Evolutionary conservation across 2,329 filamentous ascomycete genomes (phyloP).

Genomic region (Nemania bipapillata): DNA sequence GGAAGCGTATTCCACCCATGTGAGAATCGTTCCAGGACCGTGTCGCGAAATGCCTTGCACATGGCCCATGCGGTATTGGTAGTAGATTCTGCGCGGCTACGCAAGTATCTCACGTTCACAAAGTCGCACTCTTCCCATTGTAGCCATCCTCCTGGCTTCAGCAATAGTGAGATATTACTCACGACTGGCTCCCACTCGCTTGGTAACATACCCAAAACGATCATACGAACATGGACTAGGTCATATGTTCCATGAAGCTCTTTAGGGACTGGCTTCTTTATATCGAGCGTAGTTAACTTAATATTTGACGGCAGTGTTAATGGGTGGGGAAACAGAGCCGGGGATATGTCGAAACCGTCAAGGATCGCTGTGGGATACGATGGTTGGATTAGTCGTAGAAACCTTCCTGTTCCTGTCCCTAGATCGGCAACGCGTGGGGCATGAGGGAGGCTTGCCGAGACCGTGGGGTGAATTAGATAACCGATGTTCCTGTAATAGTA

Average conservation of each 20-base stretch:
- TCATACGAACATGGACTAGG: conserved; percentile 33
- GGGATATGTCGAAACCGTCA: conserved; percentile 14
- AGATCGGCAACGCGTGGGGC: not conserved
- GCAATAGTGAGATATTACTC: conserved; percentile 16
- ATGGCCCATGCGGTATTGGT: not conserved
- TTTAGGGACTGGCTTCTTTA: conserved; percentile 33
- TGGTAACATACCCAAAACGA: conserved; percentile 30
- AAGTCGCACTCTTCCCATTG: conserved; percentile 30
- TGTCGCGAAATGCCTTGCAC: not conserved
- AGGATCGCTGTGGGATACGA: not conserved
- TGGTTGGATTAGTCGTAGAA: not conserved
- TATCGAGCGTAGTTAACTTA: not conserved
- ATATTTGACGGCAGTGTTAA: not conserved
- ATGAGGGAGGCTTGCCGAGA: not conserved
- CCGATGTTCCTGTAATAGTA: conserved; percentile 1
- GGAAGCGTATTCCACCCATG: not conserved
- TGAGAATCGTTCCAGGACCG: not conserved
- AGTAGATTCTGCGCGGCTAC: not conserved
- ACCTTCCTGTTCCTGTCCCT: not conserved
- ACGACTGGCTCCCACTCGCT: conserved; percentile 29
- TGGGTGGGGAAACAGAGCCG: not conserved
- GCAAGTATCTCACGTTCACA: not conserved
- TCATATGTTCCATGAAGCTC: conserved; percentile 33
- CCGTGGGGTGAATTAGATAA: conserved; percentile 6
- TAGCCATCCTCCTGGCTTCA: conserved; percentile 35